These are phyloP conservation scores for Trifolium repens DNA, from an alignment of 306 rosid genomes.

Conservation along the genomic window DNA sequence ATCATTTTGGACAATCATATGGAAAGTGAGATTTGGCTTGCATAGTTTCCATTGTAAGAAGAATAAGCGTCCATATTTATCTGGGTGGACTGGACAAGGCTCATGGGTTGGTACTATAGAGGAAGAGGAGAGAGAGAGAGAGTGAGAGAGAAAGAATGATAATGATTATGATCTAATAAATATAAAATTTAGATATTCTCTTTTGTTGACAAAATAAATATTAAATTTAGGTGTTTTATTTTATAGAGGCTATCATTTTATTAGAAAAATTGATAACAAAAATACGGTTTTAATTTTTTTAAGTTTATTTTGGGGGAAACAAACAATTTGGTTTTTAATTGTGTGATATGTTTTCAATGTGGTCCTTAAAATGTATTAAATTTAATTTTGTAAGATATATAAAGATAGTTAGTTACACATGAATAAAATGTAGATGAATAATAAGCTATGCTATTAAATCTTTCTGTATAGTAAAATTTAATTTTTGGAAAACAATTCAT, in stretches of 20 bases:
- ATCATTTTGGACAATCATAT: conserved; percentile 23
- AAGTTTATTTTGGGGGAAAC: too few relatives aligned
- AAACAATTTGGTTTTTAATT: too few relatives aligned
- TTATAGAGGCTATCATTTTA: background rate
- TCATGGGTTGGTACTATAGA: conserved; percentile 10
- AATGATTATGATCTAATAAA: background rate
- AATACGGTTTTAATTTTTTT: too few relatives aligned
- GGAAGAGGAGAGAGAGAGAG: background rate
- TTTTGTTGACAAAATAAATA: too few relatives aligned
- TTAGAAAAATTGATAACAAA: background rate
- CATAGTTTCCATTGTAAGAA: conserved; percentile 16
- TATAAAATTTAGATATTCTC: background rate
- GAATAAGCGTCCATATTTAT: conserved; percentile 12
- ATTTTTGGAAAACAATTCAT: too few relatives aligned
- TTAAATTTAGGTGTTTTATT: background rate
- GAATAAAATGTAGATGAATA: too few relatives aligned
- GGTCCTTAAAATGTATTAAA: too few relatives aligned
- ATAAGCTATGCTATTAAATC: too few relatives aligned
- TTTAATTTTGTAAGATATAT: too few relatives aligned
- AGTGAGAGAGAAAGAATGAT: background rate
- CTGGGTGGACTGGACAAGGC: conserved; percentile 33
- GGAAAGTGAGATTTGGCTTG: conserved; percentile 24
- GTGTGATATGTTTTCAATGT: too few relatives aligned
- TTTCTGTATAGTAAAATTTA: too few relatives aligned
- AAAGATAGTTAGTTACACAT: too few relatives aligned